Evolutionary conservation across 495 filamentous ascomycete species (phyloP).

Genomic region (Hypoxylon cercidicola): DNA sequence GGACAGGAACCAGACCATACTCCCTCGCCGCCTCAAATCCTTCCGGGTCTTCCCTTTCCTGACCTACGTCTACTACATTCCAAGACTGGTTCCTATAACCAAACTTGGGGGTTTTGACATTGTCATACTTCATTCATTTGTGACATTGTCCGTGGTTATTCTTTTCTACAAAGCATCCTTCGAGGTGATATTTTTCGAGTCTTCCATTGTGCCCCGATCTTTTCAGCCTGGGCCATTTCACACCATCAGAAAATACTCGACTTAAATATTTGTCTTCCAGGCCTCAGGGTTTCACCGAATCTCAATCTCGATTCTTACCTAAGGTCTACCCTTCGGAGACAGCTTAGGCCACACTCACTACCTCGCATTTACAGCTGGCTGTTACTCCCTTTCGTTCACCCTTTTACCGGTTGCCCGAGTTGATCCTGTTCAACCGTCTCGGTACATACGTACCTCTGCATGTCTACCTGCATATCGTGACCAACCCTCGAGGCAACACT

Average conservation of each 20-base stretch:
- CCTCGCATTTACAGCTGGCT: constrained; percentile 40
- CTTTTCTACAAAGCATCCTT: constrained; percentile 16
- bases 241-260: background rate
- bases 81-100: constrained; percentile 14
- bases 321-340: constrained; percentile 10
- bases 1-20: constrained; percentile 14
- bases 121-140: constrained; percentile 32
- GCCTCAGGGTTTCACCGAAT: constrained; percentile 12
- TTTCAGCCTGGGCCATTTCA: constrained; percentile 6
- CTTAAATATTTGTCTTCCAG: constrained; percentile 24
- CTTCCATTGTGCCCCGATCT: constrained; percentile 21
- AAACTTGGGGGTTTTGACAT: constrained; percentile 16
- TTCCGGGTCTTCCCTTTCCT: constrained; percentile 23
- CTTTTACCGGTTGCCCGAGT: constrained; percentile 31
- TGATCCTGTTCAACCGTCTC: constrained; percentile 35
- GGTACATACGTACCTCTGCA: constrained; percentile 11
- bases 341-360: constrained; percentile 11
- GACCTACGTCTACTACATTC: constrained; percentile 10
- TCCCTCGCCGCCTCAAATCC: constrained; percentile 19
- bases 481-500: constrained; percentile 22
- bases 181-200: constrained; percentile 26
- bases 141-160: constrained; percentile 25
- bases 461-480: constrained; percentile 6
- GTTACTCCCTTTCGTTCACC: constrained; percentile 34
- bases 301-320: constrained; percentile 9